Evolutionary conservation across 768 basidiomycete genomes (phyloP).

Genomic region (Cystofilobasidium ferigula): DNA sequence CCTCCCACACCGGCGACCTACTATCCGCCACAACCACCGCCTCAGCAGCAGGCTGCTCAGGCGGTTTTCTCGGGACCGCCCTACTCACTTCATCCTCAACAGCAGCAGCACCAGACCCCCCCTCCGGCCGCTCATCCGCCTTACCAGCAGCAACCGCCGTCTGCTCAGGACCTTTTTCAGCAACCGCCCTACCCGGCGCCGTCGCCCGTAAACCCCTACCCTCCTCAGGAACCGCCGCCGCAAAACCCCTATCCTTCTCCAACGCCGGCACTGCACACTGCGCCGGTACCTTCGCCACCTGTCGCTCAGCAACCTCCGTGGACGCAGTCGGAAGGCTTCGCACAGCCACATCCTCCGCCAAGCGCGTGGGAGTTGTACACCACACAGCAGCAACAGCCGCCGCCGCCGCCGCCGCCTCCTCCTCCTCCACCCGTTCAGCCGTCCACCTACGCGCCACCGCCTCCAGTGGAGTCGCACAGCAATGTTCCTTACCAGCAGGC

Average conservation of each 20-base stretch:
- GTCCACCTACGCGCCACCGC: not conserved
- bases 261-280: not conserved
- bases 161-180: too few species aligned
- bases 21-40: not conserved
- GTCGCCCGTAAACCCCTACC: too few species aligned
- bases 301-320: not conserved
- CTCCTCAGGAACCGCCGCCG: not conserved
- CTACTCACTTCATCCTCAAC: conserved; percentile 12
- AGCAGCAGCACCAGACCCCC: not conserved
- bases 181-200: too few species aligned
- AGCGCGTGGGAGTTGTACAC: not conserved
- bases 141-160: too few species aligned
- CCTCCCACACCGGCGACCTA: conserved; percentile 3
- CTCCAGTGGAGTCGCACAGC: too few species aligned
- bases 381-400: too few species aligned
- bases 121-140: too few species aligned
- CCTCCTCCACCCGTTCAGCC: not conserved
- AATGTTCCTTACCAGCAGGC: too few species aligned
- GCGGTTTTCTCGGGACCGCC: conserved; percentile 4
- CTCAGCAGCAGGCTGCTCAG: not conserved
- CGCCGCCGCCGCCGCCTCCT: too few species aligned
- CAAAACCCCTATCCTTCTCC: not conserved
- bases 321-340: not conserved
- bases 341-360: not conserved
- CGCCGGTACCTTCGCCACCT: not conserved